A percentile compares a stretch with the other conserved stretches of the same genome.
These are phyloP conservation scores for Stachybotrys chartarum DNA, from an alignment of 2,329 filamentous ascomycete species.

Conservation along the genomic window DNA sequence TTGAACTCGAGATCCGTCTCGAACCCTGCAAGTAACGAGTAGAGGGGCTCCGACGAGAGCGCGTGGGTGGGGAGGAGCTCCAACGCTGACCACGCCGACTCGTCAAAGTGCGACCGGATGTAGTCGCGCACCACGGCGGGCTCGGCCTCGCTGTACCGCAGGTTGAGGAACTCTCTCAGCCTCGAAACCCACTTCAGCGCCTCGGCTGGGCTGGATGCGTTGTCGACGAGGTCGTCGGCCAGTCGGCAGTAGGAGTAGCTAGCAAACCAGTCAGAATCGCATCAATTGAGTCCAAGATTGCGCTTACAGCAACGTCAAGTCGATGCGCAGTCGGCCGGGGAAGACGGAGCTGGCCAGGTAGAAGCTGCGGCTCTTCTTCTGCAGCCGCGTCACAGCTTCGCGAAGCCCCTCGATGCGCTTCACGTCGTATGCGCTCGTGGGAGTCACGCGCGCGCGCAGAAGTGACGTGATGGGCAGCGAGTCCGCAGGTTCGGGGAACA, in stretches of 20 bases:
- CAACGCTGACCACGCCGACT: conserved; percentile 44
- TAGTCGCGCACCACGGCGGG: conserved; percentile 19
- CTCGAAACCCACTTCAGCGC: conserved; percentile 52
- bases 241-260: conserved; percentile 68
- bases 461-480: conserved; percentile 40
- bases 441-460: conserved; percentile 39
- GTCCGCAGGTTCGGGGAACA: conserved; percentile 43
- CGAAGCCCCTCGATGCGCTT: conserved; percentile 49
- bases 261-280: background rate
- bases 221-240: conserved; percentile 66
- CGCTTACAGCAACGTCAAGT: conserved; percentile 55
- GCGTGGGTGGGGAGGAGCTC: conserved; percentile 49
- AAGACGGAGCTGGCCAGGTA: conserved; percentile 67
- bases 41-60: conserved; percentile 52
- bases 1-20: conserved; percentile 58
- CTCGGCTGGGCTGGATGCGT: conserved; percentile 44
- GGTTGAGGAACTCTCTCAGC: conserved; percentile 48
- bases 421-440: conserved; percentile 46
- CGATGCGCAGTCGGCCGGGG: conserved; percentile 58
- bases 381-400: conserved; percentile 50
- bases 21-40: conserved; percentile 60
- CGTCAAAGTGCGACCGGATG: conserved; percentile 43
- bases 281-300: background rate
- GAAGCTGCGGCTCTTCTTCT: conserved; percentile 64
- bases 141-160: conserved; percentile 34